These are phyloP conservation scores for Pinus albicaulis DNA, from an alignment of 75 land plant species.

Conservation along the genomic window DNA sequence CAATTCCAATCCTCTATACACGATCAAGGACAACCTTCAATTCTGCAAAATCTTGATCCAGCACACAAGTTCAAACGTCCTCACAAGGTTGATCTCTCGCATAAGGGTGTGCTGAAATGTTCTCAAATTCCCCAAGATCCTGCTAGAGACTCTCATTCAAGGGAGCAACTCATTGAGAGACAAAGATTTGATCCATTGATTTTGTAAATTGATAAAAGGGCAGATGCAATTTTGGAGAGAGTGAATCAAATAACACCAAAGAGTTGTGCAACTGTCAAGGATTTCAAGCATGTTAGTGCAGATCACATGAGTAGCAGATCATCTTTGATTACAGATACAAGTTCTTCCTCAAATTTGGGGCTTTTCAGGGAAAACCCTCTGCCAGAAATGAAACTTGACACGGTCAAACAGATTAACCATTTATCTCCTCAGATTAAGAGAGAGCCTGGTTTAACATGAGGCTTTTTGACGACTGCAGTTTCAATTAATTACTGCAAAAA, in stretches of 20 bases:
- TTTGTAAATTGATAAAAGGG: background rate
- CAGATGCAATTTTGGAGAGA: conserved; percentile 7
- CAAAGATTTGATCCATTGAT: conserved; percentile 5
- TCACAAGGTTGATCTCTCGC: too few relatives aligned
- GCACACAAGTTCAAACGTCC: too few relatives aligned
- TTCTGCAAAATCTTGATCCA: too few relatives aligned
- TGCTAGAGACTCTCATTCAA: background rate
- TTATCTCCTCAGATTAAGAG: background rate
- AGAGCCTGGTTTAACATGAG: background rate
- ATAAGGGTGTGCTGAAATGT: too few relatives aligned
- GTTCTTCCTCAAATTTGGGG: background rate
- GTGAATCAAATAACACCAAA: background rate
- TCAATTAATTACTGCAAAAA: background rate
- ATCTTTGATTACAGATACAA: background rate
- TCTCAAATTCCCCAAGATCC: too few relatives aligned
- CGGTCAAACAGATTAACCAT: background rate
- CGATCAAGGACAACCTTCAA: too few relatives aligned
- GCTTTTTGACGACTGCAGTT: background rate
- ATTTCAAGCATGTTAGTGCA: background rate
- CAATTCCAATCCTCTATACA: too few relatives aligned
- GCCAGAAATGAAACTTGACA: background rate
- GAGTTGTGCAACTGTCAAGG: background rate
- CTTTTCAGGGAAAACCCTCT: background rate
- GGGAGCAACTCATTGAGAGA: background rate
- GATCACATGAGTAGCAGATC: background rate